Base-by-base conservation (phyloP, 2,329 filamentous ascomycete genomes). In the Fusarium penzigii region DNA sequence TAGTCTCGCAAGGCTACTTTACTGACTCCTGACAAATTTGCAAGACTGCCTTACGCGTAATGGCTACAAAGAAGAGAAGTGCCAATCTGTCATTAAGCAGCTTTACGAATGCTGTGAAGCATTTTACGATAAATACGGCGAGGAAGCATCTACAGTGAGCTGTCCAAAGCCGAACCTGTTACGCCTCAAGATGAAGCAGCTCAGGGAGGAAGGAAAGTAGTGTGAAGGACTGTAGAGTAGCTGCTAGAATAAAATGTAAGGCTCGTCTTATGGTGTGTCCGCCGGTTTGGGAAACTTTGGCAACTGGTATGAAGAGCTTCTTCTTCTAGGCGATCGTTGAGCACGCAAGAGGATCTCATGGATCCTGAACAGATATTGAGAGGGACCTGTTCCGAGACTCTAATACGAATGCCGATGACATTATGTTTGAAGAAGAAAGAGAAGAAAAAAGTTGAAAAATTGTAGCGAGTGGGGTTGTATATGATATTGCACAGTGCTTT, bases 321-420 rank as follows among this genome's bases (percentile, higher is more conserved):
- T 84, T 79, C 71, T 89, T 90, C 95, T 90, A 88, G 93, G 89
- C 89, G 81, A 89, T 92, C 90, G 87, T 92, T 84, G 92, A 99
- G 94, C 94, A 90, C 93, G 92, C 90, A 79, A 78, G 88, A 92
- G 89, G 82, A 79, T 87, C 83, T 76, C 80, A 73, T 74, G 80
- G 86, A 83, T 87, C 84, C 90, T 95, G 89, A 90, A 89, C 86
- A 92, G 91, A 89, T 84, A 97, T 83, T 90, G 90, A 92, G 65
- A 71, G 7, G 20, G 74, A 85, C 89, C 85, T 89, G 85, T 86
- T 89, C 89, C 92, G 93, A 95, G 94, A 99, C 94, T 99, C 94
- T 97, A 97, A 93, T 89, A 90, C 89, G 85, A 87, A 89, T 87
- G 91, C 87, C 86, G 71, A 80, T 84, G 85, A 90, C 86, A 90